Conservation (phyloP, 768 basidiomycete species). For the Dendrothele bispora region DNA sequence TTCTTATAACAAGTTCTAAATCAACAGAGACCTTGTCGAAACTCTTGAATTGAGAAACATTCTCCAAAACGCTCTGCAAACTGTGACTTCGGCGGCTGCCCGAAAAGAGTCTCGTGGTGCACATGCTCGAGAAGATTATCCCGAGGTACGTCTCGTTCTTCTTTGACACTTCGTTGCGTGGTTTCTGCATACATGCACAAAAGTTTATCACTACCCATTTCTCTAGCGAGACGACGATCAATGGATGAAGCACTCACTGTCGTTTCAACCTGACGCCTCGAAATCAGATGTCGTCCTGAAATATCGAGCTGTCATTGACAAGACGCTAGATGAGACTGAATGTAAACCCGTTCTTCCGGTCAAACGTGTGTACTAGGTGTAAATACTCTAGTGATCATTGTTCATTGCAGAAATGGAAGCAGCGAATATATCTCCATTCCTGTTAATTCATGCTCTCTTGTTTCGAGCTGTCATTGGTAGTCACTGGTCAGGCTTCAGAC, state of each 20-base stretch:
- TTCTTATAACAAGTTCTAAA: neutral
- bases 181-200: no score
- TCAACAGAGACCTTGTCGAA: conserved; percentile 85
- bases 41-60: conserved; percentile 96
- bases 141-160: conserved; percentile 58
- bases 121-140: conserved; percentile 96
- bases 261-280: conserved; percentile 77
- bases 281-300: conserved; percentile 84
- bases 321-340: conserved; percentile 92
- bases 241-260: conserved; percentile 96
- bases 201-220: conserved; percentile 6
- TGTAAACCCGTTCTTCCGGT: conserved; percentile 97
- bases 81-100: conserved; percentile 90
- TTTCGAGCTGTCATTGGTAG: no score
- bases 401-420: no score
- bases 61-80: conserved; percentile 93
- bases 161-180: no score
- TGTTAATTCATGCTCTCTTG: no score
- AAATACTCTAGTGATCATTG: no score
- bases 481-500: no score
- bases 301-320: conserved; percentile 84
- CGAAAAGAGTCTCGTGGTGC: conserved; percentile 98
- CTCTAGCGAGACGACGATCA: conserved; percentile 82
- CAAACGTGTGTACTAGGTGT: conserved; percentile 89
- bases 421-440: no score